phyloP scores from a whole-genome alignment of 1,284 basidiomycete genomes.

The Trichosporon sp. region DNA sequence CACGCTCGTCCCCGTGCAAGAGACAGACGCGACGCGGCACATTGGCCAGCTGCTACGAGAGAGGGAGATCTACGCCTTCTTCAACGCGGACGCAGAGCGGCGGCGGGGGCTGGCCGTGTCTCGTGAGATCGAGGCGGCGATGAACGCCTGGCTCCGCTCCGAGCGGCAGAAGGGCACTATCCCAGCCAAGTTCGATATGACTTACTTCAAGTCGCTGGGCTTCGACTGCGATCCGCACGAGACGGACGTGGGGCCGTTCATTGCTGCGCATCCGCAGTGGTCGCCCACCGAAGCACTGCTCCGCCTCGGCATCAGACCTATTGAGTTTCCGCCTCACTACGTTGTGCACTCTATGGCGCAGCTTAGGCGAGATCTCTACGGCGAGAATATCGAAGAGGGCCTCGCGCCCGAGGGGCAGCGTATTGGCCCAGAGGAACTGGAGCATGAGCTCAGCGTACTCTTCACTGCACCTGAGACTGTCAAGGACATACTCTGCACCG shows the following conservation, averaged over 20 bases:
- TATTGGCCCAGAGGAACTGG: slow-evolving; percentile 7
- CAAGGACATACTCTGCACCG: neutral
- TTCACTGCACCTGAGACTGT: slow-evolving; percentile 14
- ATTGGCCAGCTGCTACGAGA: slow-evolving; percentile 31
- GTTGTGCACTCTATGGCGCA: slow-evolving; percentile 27
- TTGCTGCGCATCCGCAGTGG: slow-evolving; percentile 21
- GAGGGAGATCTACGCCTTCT: slow-evolving; percentile 25
- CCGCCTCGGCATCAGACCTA: slow-evolving; percentile 26
- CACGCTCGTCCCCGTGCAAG: neutral
- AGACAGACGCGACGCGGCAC: slow-evolving; percentile 10
- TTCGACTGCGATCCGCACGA: slow-evolving; percentile 19
- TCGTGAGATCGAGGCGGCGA: slow-evolving; percentile 18
- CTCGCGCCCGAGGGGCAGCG: slow-evolving; percentile 2
- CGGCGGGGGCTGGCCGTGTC: slow-evolving; percentile 11
- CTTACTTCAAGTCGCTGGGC: slow-evolving; percentile 27
- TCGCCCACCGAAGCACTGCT: slow-evolving; percentile 29
- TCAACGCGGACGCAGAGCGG: slow-evolving; percentile 13
- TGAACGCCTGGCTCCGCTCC: slow-evolving; percentile 24
- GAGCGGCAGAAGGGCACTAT: slow-evolving; percentile 18
- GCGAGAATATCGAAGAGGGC: neutral
- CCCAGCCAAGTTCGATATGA: slow-evolving; percentile 15
- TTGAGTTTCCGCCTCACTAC: slow-evolving; percentile 27
- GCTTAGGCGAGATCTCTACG: slow-evolving; percentile 10
- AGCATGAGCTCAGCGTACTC: slow-evolving; percentile 17
- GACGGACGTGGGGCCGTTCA: slow-evolving; percentile 24